These are phyloP conservation scores for Exophiala calicioides DNA, from an alignment of 2,329 filamentous ascomycete genomes.

Conservation along the genomic window DNA sequence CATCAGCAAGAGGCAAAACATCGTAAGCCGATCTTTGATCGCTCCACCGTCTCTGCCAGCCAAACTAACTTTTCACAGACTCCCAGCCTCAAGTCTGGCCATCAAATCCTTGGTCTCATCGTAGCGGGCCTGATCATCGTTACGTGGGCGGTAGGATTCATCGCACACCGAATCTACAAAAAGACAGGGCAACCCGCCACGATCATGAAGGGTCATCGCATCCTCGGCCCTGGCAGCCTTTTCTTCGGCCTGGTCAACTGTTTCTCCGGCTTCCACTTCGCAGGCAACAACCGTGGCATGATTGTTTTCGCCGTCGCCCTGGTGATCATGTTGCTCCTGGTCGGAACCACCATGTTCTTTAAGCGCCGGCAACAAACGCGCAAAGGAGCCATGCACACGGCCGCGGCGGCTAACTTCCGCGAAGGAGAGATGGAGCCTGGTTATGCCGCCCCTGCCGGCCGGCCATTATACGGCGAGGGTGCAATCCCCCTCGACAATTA, in stretches of 20 bases:
- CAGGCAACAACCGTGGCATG: conserved; percentile 49
- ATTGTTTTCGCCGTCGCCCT: conserved; percentile 53
- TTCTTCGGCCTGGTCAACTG: conserved; percentile 58
- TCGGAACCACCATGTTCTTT: conserved; percentile 40
- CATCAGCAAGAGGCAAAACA: conserved; percentile 55
- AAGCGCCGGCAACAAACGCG: conserved; percentile 34
- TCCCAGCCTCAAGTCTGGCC: conserved; percentile 56
- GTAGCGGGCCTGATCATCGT: conserved; percentile 54
- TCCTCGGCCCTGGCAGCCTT: conserved; percentile 59
- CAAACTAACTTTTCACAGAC: conserved; percentile 35
- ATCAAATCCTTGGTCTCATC: conserved; percentile 62
- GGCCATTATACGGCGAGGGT: conserved; percentile 19
- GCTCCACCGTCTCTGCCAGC: neutral
- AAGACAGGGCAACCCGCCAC: conserved; percentile 52
- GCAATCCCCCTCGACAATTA: conserved; percentile 25
- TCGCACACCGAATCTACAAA: conserved; percentile 58
- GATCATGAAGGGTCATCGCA: conserved; percentile 55
- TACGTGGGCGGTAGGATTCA: conserved; percentile 57
- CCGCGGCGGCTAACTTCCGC: conserved; percentile 31
- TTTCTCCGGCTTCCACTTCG: conserved; percentile 62
- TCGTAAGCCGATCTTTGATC: conserved; percentile 50
- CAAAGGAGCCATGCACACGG: conserved; percentile 32
- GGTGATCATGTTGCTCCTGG: conserved; percentile 43
- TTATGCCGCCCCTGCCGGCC: conserved; percentile 5
- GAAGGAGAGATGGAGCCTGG: conserved; percentile 20